Conservation (phyloP, 495 filamentous ascomycete genomes). For the Aspergillus wentii region DNA sequence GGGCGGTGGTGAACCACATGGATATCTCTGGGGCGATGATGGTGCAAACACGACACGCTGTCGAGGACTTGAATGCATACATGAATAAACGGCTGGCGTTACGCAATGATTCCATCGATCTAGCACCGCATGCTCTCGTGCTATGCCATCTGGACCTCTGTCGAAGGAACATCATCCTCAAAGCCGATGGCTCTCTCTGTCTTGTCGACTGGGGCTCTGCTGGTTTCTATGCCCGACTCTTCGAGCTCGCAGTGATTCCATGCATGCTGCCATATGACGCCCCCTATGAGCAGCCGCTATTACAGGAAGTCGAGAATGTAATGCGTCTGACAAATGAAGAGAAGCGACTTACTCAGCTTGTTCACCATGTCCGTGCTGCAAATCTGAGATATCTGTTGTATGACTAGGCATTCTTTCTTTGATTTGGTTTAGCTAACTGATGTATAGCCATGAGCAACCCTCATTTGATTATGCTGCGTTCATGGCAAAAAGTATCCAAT, state of each 20-base stretch:
- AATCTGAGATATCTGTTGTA: too few relatives aligned
- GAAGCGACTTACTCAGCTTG: too few relatives aligned
- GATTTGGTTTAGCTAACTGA: too few relatives aligned
- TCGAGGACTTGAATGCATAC: slow-evolving; percentile 4
- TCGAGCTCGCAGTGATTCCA: slow-evolving; percentile 1
- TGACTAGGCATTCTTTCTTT: too few relatives aligned
- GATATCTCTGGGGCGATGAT: slow-evolving; percentile 12
- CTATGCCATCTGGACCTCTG: slow-evolving; percentile 7
- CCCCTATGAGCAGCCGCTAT: slow-evolving; percentile 3
- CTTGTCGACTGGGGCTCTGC: slow-evolving; percentile 8
- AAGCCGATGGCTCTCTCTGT: slow-evolving; percentile 1
- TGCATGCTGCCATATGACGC: slow-evolving; percentile 4
- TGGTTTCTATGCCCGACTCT: slow-evolving; percentile 5
- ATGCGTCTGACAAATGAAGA: slow-evolving; percentile 3
- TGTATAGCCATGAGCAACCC: too few relatives aligned
- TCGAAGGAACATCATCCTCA: slow-evolving; percentile 3
- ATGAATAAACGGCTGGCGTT: neutral
- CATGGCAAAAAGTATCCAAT: too few relatives aligned
- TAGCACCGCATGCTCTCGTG: neutral
- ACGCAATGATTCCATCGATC: neutral
- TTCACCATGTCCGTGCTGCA: too few relatives aligned
- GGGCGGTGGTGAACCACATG: slow-evolving; percentile 1
- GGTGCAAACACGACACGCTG: slow-evolving; percentile 1
- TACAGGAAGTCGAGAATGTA: slow-evolving; percentile 4
- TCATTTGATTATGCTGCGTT: too few relatives aligned